These are phyloP conservation scores for Ogataea ramenticola DNA, from an alignment of 805 yeast genomes.

Conservation along the genomic window DNA sequence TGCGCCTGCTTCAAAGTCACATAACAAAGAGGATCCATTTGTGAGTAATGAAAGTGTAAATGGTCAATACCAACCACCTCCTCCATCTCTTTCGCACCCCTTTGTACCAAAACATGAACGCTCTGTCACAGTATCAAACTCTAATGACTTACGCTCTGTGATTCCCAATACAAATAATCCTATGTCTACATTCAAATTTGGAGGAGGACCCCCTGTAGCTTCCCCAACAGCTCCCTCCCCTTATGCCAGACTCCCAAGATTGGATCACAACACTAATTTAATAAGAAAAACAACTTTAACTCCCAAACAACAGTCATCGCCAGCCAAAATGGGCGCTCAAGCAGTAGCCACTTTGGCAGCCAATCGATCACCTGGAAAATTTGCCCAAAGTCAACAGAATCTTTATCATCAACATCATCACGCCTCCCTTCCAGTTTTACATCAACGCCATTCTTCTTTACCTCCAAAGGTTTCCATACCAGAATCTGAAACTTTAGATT, in stretches of 20 bases:
- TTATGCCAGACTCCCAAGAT: conserved; percentile 5
- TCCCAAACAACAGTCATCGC: conserved; percentile 40
- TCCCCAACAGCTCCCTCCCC: conserved; percentile 9
- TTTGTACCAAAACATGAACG: conserved; percentile 8
- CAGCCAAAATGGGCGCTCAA: conserved; percentile 66
- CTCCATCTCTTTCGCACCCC: neutral
- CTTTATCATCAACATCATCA: neutral
- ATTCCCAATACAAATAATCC: conserved; percentile 8
- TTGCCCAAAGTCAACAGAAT: conserved; percentile 6
- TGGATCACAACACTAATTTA: neutral
- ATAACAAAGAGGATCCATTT: conserved; percentile 1
- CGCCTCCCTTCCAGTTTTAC: conserved; percentile 8
- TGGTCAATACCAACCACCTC: neutral
- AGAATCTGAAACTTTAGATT: neutral
- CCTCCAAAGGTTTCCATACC: conserved; percentile 24
- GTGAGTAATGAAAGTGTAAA: neutral
- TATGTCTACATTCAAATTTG: conserved; percentile 24
- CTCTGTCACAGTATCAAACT: conserved; percentile 8
- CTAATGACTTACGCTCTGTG: neutral
- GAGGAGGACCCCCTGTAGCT: conserved; percentile 15
- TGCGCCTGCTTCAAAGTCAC: no score
- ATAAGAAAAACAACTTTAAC: conserved; percentile 13
- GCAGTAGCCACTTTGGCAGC: conserved; percentile 51
- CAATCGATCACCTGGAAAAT: conserved; percentile 12
- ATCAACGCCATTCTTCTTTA: conserved; percentile 32